phyloP scores from a whole-genome alignment of 2,329 filamentous ascomycete species.

The Aspergillus vadensis region DNA sequence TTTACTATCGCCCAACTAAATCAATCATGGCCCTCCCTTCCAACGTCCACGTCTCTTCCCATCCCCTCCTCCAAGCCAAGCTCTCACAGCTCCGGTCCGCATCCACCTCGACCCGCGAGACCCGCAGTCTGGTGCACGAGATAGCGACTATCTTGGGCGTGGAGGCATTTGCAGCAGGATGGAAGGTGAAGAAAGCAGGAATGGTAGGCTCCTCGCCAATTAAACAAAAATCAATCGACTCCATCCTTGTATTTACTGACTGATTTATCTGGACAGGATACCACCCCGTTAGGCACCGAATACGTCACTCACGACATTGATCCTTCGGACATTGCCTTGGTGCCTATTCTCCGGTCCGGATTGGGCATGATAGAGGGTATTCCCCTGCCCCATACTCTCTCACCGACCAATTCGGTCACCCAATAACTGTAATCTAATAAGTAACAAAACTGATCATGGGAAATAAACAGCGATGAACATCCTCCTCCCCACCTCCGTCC shows the following conservation, averaged over 20 bases:
- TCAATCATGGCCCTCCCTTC: conserved; percentile 45
- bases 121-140: conserved; percentile 80
- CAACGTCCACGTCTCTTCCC: conserved; percentile 74
- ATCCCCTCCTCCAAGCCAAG: conserved; percentile 86
- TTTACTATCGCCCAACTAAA: not conserved
- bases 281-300: conserved; percentile 74
- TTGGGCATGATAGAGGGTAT: conserved; percentile 85
- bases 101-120: conserved; percentile 69
- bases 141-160: conserved; percentile 79
- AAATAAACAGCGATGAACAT: conserved; percentile 64
- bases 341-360: conserved; percentile 91
- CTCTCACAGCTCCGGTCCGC: conserved; percentile 83
- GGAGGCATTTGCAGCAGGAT: conserved; percentile 71
- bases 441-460: not conserved
- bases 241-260: not conserved
- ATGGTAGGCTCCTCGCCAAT: conserved; percentile 57
- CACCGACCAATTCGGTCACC: too few species aligned
- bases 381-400: not conserved
- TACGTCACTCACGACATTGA: conserved; percentile 68
- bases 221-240: too few species aligned
- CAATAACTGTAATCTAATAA: too few species aligned
- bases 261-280: conserved; percentile 55
- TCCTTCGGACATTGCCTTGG: conserved; percentile 71
- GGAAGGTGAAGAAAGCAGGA: conserved; percentile 61
- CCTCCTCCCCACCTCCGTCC: conserved; percentile 76